Percentiles rank a stretch among this genome's conserved stretches.
These are phyloP conservation scores for Tubosaeta sp. DNA, from an alignment of 768 basidiomycete species.

Conservation along the genomic window DNA sequence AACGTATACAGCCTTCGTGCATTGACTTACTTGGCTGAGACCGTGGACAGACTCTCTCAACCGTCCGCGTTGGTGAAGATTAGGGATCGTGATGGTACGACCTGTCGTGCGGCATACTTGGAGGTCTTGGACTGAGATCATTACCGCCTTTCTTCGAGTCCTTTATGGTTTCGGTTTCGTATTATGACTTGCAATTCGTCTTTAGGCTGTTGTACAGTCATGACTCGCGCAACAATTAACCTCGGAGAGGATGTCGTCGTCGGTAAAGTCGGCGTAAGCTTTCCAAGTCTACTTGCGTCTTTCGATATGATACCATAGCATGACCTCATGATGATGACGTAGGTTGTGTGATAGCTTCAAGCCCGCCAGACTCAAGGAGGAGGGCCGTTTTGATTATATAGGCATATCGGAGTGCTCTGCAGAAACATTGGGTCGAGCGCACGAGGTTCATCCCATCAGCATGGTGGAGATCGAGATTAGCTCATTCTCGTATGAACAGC, in stretches of 20 bases:
- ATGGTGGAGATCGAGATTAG: slow-evolving; percentile 67
- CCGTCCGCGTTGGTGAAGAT: slow-evolving; percentile 52
- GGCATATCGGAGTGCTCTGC: slow-evolving; percentile 51
- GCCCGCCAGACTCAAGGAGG: slow-evolving; percentile 26
- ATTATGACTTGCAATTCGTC: not conserved
- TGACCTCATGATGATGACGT: slow-evolving; percentile 61
- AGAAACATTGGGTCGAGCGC: slow-evolving; percentile 40
- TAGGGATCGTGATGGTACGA: slow-evolving; percentile 54
- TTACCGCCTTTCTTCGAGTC: no score
- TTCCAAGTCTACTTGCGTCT: no score
- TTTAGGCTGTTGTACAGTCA: slow-evolving; percentile 7
- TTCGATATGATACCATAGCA: slow-evolving; percentile 32
- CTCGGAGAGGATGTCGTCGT: slow-evolving; percentile 39
- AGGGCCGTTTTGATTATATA: slow-evolving; percentile 41
- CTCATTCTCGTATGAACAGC: slow-evolving; percentile 49
- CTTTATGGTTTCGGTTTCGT: no score
- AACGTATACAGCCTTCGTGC: not conserved
- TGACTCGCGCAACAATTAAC: slow-evolving; percentile 28
- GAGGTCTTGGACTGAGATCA: slow-evolving; percentile 30
- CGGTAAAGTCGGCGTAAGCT: slow-evolving; percentile 35
- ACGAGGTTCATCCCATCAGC: slow-evolving; percentile 46
- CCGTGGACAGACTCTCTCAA: slow-evolving; percentile 18
- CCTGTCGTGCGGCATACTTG: slow-evolving; percentile 49
- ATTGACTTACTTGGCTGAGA: not conserved
- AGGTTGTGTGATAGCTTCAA: not conserved